Conservation (phyloP, 2,329 filamentous ascomycete genomes). For the Alternaria sp. region DNA sequence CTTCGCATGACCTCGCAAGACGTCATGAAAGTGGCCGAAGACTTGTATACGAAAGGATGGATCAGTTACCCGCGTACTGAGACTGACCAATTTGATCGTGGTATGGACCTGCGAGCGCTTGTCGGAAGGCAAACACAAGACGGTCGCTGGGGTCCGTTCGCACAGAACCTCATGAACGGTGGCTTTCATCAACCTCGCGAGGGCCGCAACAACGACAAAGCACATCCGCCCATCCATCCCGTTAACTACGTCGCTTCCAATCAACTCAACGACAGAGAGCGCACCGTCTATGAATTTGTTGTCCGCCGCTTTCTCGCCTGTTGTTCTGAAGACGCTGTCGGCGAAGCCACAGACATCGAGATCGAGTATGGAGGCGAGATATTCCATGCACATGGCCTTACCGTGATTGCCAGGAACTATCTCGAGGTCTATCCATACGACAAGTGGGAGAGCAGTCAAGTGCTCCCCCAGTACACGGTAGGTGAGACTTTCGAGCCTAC, state of each 20-base stretch:
- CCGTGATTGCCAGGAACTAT: conserved; percentile 88
- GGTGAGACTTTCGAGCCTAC: conserved; percentile 87
- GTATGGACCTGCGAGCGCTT: conserved; percentile 80
- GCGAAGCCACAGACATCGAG: conserved; percentile 82
- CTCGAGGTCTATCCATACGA: conserved; percentile 96
- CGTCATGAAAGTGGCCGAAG: conserved; percentile 86
- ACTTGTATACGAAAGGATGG: conserved; percentile 89
- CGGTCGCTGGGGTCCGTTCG: conserved; percentile 78
- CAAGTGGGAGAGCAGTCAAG: conserved; percentile 87
- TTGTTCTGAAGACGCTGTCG: conserved; percentile 92
- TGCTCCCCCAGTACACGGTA: conserved; percentile 78
- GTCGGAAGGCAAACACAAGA: conserved; percentile 85
- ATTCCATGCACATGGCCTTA: conserved; percentile 82
- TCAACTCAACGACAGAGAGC: conserved; percentile 69
- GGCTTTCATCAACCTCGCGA: conserved; percentile 81
- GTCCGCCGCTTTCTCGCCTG: conserved; percentile 91
- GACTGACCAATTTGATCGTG: conserved; percentile 92
- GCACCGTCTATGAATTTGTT: conserved; percentile 88
- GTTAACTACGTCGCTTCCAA: conserved; percentile 77
- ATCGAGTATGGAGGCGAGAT: conserved; percentile 82
- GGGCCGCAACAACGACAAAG: conserved; percentile 91
- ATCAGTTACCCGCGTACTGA: conserved; percentile 98
- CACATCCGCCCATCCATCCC: conserved; percentile 95
- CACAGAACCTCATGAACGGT: conserved; percentile 74
- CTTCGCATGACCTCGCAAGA: conserved; percentile 89